Evolutionary conservation across 2,329 filamentous ascomycete species (phyloP).

Genomic region (Cladosporium sp.): DNA sequence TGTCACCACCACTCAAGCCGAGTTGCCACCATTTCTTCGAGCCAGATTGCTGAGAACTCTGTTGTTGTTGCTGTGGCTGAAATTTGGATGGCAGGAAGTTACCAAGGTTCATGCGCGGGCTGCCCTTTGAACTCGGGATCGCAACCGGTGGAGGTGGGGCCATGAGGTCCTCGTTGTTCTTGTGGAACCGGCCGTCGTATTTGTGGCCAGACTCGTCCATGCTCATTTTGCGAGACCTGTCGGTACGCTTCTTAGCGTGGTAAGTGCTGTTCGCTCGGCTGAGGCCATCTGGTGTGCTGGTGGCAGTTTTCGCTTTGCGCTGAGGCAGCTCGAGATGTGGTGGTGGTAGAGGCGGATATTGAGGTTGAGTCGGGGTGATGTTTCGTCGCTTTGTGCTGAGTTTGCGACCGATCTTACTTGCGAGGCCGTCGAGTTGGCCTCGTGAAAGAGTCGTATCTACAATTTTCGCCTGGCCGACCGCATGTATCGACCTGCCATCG

Average conservation of each 20-base stretch:
- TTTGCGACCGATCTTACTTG: constrained; percentile 12
- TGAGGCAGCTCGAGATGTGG: constrained; percentile 16
- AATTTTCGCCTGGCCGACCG: constrained; percentile 16
- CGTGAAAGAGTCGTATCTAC: constrained; percentile 1
- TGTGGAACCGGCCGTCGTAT: constrained; percentile 12
- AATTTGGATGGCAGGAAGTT: constrained; percentile 14
- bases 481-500: constrained; percentile 13
- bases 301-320: constrained; percentile 50
- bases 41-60: background rate
- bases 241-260: background rate
- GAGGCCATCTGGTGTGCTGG: constrained; percentile 43
- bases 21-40: constrained; percentile 21
- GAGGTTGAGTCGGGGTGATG: background rate
- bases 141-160: constrained; percentile 10
- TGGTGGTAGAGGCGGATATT: background rate
- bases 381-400: constrained; percentile 16
- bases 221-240: constrained; percentile 18
- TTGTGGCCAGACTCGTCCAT: constrained; percentile 15
- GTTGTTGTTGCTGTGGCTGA: constrained; percentile 1
- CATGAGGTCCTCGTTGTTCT: constrained; percentile 6
- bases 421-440: background rate
- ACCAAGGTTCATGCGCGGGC: constrained; percentile 12
- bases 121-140: background rate
- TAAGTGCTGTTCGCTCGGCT: constrained; percentile 19
- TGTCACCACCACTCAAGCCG: constrained; percentile 6